Conservation (phyloP, 1,284 basidiomycete species). For the Boletus mariae region DNA sequence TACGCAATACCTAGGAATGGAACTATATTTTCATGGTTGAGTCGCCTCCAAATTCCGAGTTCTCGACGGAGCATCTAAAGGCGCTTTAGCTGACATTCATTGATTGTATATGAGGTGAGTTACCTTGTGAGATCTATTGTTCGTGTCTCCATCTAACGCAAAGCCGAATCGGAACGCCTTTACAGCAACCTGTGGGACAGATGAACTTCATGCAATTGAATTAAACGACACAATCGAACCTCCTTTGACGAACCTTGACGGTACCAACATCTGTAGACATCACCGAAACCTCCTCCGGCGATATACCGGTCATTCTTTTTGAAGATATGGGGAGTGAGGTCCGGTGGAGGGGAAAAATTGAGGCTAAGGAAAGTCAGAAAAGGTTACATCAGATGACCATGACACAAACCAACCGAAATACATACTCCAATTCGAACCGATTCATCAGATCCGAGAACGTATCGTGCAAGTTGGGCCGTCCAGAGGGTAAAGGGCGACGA, state of each 20-base stretch:
- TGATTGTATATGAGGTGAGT: not conserved
- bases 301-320: not conserved
- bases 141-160: not conserved
- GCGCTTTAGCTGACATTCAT: no score
- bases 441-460: not conserved
- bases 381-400: not conserved
- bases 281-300: not conserved
- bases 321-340: not conserved
- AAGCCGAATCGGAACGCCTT: not conserved
- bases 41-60: slow-evolving; percentile 20
- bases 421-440: not conserved
- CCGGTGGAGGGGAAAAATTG: not conserved
- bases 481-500: not conserved
- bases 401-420: not conserved
- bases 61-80: slow-evolving; percentile 5
- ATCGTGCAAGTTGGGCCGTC: not conserved
- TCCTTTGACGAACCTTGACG: not conserved
- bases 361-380: not conserved
- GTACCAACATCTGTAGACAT: not conserved
- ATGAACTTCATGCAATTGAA: not conserved
- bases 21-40: slow-evolving; percentile 13
- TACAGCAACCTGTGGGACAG: not conserved
- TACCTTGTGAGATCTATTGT: not conserved
- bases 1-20: slow-evolving; percentile 17
- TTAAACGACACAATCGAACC: not conserved